Conservation (phyloP, 768 basidiomycete genomes). For the Collybiopsis confluens region DNA sequence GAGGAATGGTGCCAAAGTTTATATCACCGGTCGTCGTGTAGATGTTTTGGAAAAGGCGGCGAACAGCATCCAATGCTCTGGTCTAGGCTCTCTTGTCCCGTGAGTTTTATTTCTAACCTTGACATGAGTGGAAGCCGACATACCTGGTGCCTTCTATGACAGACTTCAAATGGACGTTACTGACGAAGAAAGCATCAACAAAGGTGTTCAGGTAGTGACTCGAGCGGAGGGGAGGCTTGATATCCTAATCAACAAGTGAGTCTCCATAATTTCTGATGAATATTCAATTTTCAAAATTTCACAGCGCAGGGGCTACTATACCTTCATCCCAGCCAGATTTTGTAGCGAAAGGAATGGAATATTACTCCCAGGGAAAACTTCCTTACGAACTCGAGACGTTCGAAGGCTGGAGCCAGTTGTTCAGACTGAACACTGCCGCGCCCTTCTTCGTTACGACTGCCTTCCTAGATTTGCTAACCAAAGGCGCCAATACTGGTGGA, state of each 20-base stretch:
- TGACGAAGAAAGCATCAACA: not conserved
- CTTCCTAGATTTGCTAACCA: constrained; percentile 27
- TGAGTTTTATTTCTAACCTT: not conserved
- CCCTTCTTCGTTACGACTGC: constrained; percentile 10
- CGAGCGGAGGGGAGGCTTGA: not conserved
- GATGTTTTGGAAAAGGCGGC: not conserved
- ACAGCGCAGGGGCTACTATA: not conserved
- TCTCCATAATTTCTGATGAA: not conserved
- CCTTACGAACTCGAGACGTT: not conserved
- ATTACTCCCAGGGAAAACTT: not conserved
- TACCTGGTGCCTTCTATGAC: not conserved
- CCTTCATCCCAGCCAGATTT: not conserved
- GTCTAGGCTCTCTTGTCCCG: not conserved
- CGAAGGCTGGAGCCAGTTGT: not conserved
- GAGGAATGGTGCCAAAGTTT: not conserved
- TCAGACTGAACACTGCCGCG: constrained; percentile 2
- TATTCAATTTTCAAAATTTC: not conserved
- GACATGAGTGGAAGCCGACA: too few species aligned
- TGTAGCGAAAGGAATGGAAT: not conserved
- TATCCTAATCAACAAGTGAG: constrained; percentile 7
- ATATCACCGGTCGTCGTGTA: constrained; percentile 1
- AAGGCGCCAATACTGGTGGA: constrained; percentile 20
- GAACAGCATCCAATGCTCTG: not conserved
- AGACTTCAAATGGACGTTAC: not conserved
- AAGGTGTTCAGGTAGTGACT: not conserved